Percentiles rank a stretch among this genome's conserved stretches.
Evolutionary conservation across 2,329 filamentous ascomycete species (phyloP).

Genomic region (Cytospora chrysosperma): DNA sequence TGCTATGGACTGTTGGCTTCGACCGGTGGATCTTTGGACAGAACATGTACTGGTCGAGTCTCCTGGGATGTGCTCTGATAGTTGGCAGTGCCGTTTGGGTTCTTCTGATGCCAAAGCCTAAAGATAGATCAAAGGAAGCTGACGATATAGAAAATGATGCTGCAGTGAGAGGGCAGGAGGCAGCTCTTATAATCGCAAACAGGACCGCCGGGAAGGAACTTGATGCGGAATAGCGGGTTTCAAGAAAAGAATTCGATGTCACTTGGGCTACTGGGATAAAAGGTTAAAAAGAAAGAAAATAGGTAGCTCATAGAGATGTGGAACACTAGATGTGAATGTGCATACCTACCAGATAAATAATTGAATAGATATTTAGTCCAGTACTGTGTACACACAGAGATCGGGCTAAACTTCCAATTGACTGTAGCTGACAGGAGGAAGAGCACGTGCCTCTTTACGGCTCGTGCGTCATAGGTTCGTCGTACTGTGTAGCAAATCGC

Average conservation of each 20-base stretch:
- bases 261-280: not conserved
- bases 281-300: not conserved
- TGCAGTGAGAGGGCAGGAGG: constrained; percentile 34
- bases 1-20: constrained; percentile 49
- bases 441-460: constrained; percentile 2
- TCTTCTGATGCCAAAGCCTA: constrained; percentile 43
- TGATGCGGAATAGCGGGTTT: not conserved
- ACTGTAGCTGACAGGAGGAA: no score
- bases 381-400: not conserved
- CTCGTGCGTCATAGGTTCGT: constrained; percentile 6
- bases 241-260: not conserved
- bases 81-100: constrained; percentile 54
- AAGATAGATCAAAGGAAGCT: constrained; percentile 30
- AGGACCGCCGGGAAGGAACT: constrained; percentile 24
- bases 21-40: constrained; percentile 54
- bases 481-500: constrained; percentile 13
- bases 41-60: constrained; percentile 48
- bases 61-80: constrained; percentile 52
- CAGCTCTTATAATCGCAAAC: constrained; percentile 42
- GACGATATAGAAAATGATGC: constrained; percentile 37
- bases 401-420: no score
- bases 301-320: not conserved
- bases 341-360: not conserved
- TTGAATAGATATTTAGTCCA: not conserved
- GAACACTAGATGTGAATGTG: not conserved